Conservation (phyloP, 441 rosid species). For the Eruca vesicaria region DNA sequence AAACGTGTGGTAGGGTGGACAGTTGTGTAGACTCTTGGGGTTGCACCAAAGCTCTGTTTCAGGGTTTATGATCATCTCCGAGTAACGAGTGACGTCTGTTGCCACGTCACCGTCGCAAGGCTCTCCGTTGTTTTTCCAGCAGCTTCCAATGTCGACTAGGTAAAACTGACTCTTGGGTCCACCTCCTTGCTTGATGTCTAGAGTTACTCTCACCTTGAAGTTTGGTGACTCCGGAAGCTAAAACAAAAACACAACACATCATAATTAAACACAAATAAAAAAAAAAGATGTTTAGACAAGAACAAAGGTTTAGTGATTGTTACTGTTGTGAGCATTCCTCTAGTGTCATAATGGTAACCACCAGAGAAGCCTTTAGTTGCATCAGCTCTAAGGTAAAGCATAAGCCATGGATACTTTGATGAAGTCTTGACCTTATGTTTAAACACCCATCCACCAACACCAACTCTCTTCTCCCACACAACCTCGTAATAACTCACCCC, state of each 20-base stretch:
- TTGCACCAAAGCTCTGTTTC: conserved; percentile 46
- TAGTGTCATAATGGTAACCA: conserved; percentile 59
- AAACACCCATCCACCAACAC: conserved; percentile 60
- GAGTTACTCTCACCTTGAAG: conserved; percentile 49
- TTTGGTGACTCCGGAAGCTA: conserved; percentile 72
- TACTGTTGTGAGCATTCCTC: conserved; percentile 67
- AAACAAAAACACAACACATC: neutral
- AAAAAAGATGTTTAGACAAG: neutral
- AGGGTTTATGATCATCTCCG: conserved; percentile 70
- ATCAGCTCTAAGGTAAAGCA: conserved; percentile 74
- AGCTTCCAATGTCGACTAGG: conserved; percentile 56
- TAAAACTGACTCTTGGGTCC: conserved; percentile 59
- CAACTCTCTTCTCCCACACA: conserved; percentile 61
- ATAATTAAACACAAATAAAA: neutral
- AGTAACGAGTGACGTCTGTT: conserved; percentile 52
- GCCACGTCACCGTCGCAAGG: conserved; percentile 48
- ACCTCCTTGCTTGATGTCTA: conserved; percentile 60
- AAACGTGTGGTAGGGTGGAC: conserved; percentile 60
- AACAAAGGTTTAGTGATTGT: conserved; percentile 15
- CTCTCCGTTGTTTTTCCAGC: conserved; percentile 44
- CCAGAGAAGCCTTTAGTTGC: conserved; percentile 71
- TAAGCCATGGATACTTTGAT: conserved; percentile 60
- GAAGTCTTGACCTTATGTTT: conserved; percentile 59
- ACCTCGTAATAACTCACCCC: conserved; percentile 53
- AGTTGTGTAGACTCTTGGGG: conserved; percentile 34